phyloP scores from a whole-genome alignment of 1,284 basidiomycete genomes.

The Cerioporus squamosus region DNA sequence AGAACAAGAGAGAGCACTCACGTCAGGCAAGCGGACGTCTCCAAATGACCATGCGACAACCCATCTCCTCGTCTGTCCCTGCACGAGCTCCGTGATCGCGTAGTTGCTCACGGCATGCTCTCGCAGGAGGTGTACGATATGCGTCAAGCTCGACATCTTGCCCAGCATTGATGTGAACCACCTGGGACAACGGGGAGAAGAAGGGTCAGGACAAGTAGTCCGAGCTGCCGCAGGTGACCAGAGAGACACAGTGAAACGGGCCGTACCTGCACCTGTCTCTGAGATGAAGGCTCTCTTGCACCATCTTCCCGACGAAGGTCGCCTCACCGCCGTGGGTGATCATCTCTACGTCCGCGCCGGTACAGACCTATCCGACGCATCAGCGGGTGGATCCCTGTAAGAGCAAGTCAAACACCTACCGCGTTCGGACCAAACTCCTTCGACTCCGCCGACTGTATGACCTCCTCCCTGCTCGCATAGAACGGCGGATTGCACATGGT shows the following conservation, averaged over 20 bases:
- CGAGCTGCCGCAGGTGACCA: too few species aligned
- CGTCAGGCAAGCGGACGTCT: constrained; percentile 72
- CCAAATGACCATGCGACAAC: constrained; percentile 85
- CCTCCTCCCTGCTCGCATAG: constrained; percentile 76
- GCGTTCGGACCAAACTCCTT: constrained; percentile 72
- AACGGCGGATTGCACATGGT: constrained; percentile 98
- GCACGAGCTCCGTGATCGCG: constrained; percentile 79
- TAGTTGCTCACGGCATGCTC: constrained; percentile 75
- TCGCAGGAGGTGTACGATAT: constrained; percentile 64
- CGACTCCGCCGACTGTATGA: constrained; percentile 56
- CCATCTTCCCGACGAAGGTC: constrained; percentile 78
- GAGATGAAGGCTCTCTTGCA: constrained; percentile 68
- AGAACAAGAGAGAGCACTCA: constrained; percentile 41
- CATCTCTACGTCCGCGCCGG: constrained; percentile 85
- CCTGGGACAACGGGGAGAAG: constrained; percentile 39
- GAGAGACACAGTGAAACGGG: too few species aligned
- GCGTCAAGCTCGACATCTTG: constrained; percentile 74
- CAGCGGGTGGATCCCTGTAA: too few species aligned
- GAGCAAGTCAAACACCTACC: constrained; percentile 44
- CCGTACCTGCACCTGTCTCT: constrained; percentile 56
- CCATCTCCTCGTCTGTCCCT: constrained; percentile 90
- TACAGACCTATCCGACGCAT: constrained; percentile 62
- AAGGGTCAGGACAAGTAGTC: too few species aligned
- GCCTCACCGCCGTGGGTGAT: constrained; percentile 87
- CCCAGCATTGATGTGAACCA: constrained; percentile 96